Evolutionary conservation across 2,329 filamentous ascomycete species (phyloP), one percentile per base, ranked within the genome.

Genomic region (Talaromyces funiculosus): DNA sequence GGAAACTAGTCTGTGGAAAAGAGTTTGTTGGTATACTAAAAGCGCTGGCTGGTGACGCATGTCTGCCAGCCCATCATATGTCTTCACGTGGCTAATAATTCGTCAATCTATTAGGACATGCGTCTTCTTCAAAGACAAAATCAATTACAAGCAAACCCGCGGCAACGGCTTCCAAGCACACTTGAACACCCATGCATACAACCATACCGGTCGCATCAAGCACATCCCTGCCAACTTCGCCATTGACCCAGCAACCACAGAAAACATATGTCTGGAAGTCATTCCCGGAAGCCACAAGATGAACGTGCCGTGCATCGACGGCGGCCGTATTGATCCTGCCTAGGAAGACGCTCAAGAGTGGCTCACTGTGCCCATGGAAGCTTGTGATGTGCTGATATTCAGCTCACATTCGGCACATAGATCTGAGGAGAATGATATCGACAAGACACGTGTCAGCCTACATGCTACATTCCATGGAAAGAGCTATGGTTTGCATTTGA

Each of bases 71-170:
- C 31, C 31, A 10, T 33, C 8, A 12, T 8, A 10, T 33, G 9
- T 33, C 9, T 33, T 33, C 12, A 10, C 6, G 9, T 33, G 31
- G 40, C 42, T 53, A n/a, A 33, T 22, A 20, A 12, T 14, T 14
- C 12, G 9, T 7, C 2, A 3, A 37, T 14, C 12, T 5, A 20
- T 4, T 37, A 72, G 64, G 68, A 72, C 18, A 73, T 72, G 69
- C 54, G n/a, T 72, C 10, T 66, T 73, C 14, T 73, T 73, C 66
- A 73, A 73, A 62, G 71, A 73, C 57, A 73, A 73, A 57, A 72
- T 74, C 64, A 74, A 74, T 60, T 74, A 73, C 62, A 75, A 74
- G 49, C 66, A 70, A 54, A 65, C 71, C 10, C 58, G 61, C 33
- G 70, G 71, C 8, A 73, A 74, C 29, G 72, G 72, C 2, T 75